phyloP scores from a whole-genome alignment of 768 basidiomycete species.

The Nidularia pulvinata region DNA sequence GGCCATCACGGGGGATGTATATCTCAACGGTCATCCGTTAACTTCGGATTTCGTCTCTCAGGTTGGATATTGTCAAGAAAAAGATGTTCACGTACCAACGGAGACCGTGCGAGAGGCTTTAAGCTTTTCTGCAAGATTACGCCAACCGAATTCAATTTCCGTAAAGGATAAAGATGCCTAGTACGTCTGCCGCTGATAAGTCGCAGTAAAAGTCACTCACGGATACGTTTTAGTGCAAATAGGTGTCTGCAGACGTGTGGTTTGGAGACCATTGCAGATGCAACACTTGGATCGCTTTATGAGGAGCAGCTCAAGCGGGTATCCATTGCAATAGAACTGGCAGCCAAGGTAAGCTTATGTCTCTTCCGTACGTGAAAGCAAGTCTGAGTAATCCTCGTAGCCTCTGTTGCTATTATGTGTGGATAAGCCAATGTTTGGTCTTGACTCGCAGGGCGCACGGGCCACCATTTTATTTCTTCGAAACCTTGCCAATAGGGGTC shows the following conservation, averaged over 20 bases:
- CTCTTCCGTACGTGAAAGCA: neutral
- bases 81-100: conserved; percentile 76
- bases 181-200: conserved; percentile 33
- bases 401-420: conserved; percentile 77
- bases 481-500: conserved; percentile 76
- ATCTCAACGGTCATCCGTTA: conserved; percentile 53
- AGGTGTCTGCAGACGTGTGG: conserved; percentile 64
- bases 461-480: conserved; percentile 76
- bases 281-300: conserved; percentile 62
- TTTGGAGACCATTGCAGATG: conserved; percentile 59
- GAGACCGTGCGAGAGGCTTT: conserved; percentile 83
- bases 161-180: conserved; percentile 77
- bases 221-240: conserved; percentile 25
- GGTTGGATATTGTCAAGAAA: conserved; percentile 86
- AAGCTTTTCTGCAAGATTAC: conserved; percentile 77
- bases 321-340: conserved; percentile 88
- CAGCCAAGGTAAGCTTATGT: conserved; percentile 65
- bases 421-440: conserved; percentile 88
- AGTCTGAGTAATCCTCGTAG: conserved; percentile 25
- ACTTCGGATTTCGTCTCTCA: conserved; percentile 65
- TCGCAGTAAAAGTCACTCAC: neutral
- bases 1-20: conserved; percentile 48
- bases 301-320: conserved; percentile 80
- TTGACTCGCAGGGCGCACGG: conserved; percentile 89
- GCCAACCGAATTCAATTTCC: conserved; percentile 71